Evolutionary conservation across 139 green algal species (phyloP), one percentile per base, ranked within the genome.

Genomic region (Volvox africanus): DNA sequence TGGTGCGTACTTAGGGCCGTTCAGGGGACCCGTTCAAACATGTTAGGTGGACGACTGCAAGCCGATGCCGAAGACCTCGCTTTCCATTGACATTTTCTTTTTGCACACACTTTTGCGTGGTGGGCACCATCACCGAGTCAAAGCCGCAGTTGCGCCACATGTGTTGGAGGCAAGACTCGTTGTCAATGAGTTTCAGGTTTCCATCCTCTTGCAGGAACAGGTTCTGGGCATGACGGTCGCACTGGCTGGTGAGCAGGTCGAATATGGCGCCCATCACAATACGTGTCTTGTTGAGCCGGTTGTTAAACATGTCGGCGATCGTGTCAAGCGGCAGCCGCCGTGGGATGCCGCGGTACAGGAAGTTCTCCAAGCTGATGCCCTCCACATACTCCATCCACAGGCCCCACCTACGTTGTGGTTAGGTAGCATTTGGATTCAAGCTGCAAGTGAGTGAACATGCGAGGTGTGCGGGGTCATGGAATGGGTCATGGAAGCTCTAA

Each of bases 221-320:
- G 89, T 95, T 95, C 50, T 94, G 91, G 1, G 89, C 85, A 88
- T 97, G 95, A 28, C 95, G 75, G 87, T 97, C 94, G 65, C 91
- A 94, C 85, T 96, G 91, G 35, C 78, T 92, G 44, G 93, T 95
- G 11, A 97, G 90, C 73, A 97, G 88, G 91, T 97, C 95, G 82
- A 96, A 97, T 13, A 95, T 82, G 12, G 95, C 93, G 24, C 82
- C 92, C 24, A 89, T 81, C 24, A 96, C 75, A 12, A 94, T 90
- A 37, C 93, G 93, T 18, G 81, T 94, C 37, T 88, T 93, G 89
- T 95, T 95, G 44, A 95, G 87, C 71, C 88, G 93, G 82, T 92
- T 93, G 61, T 94, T 82, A 33, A 96, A 18, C 18, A 94, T 26
- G 44, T 94, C 87, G 44, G 94, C 84, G 0, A 95, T 62, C 17